Conservation (phyloP, 2,329 filamentous ascomycete genomes). For the Monilinia fructicola region DNA sequence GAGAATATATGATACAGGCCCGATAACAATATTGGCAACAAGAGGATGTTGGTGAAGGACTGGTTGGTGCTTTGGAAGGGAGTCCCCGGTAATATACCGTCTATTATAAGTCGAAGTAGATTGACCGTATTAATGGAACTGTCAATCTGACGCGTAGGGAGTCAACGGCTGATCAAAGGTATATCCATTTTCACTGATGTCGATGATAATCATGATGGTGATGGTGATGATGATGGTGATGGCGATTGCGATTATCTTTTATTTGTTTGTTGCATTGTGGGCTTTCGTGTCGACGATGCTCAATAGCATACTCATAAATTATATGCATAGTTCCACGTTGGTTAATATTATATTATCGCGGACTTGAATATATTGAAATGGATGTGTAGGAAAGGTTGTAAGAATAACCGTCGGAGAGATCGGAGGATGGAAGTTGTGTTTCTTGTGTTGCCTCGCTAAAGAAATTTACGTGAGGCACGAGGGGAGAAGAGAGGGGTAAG, state of each 20-base stretch:
- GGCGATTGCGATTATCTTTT: neutral
- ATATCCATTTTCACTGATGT: slow-evolving; percentile 15
- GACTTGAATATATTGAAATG: neutral
- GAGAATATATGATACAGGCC: slow-evolving; percentile 1
- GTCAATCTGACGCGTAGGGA: slow-evolving; percentile 8
- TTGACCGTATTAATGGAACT: slow-evolving; percentile 5
- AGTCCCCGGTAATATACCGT: neutral
- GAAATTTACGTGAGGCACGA: too few species aligned
- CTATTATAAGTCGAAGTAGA: slow-evolving; percentile 11
- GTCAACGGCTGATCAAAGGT: neutral
- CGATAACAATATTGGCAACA: slow-evolving; percentile 16
- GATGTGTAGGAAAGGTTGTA: neutral
- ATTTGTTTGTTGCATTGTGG: slow-evolving; percentile 11
- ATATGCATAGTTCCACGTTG: too few species aligned
- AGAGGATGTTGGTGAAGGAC: slow-evolving; percentile 1
- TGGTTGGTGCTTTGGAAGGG: slow-evolving; percentile 10
- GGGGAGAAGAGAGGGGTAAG: neutral
- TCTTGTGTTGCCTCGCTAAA: neutral
- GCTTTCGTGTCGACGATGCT: neutral
- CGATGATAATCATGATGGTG: neutral
- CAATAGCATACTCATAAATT: neutral
- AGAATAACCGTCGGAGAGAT: neutral
- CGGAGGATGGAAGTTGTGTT: neutral
- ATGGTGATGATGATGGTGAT: neutral
- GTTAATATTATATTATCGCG: neutral